Percentiles rank a stretch among this genome's conserved stretches.
phyloP scores from a whole-genome alignment of 306 rosid species.

The Citrullus mucosospermus region DNA sequence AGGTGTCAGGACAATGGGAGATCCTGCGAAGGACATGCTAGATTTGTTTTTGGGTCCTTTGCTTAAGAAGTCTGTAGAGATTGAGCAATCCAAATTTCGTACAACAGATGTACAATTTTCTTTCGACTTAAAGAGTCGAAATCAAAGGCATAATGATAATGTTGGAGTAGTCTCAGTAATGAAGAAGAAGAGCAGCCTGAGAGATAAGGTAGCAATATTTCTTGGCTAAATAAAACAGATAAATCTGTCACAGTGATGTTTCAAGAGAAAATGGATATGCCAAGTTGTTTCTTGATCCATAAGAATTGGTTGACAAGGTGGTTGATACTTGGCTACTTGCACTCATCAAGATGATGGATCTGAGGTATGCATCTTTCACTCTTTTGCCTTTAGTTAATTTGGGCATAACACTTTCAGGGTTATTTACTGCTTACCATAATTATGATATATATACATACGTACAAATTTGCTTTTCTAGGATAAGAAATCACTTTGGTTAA shows the following conservation, averaged over 20 bases:
- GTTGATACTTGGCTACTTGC: not conserved
- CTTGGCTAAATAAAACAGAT: constrained; percentile 31
- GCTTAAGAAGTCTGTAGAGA: constrained; percentile 38
- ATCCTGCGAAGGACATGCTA: constrained; percentile 78
- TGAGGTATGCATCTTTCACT: not conserved
- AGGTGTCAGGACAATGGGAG: constrained; percentile 20
- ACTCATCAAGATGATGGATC: not conserved
- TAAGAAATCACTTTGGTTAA: not conserved
- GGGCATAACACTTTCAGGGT: not conserved
- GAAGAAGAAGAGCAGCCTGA: constrained; percentile 55
- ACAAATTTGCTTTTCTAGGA: not conserved
- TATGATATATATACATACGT: too few species aligned
- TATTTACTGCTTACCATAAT: not conserved
- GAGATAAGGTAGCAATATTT: constrained; percentile 51
- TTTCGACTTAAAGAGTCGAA: constrained; percentile 14
- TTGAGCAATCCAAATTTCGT: constrained; percentile 22
- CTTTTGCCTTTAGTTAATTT: not conserved
- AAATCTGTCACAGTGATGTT: not conserved
- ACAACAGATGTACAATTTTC: constrained; percentile 18
- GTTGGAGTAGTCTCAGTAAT: constrained; percentile 28
- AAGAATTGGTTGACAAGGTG: not conserved
- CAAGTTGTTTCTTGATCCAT: not conserved
- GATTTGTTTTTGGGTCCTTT: constrained; percentile 67
- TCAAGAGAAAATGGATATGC: not conserved
- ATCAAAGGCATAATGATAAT: constrained; percentile 19